Evolutionary conservation across 129 eudicot genomes (phyloP).

Genomic region (Flaveria ramosissima): DNA sequence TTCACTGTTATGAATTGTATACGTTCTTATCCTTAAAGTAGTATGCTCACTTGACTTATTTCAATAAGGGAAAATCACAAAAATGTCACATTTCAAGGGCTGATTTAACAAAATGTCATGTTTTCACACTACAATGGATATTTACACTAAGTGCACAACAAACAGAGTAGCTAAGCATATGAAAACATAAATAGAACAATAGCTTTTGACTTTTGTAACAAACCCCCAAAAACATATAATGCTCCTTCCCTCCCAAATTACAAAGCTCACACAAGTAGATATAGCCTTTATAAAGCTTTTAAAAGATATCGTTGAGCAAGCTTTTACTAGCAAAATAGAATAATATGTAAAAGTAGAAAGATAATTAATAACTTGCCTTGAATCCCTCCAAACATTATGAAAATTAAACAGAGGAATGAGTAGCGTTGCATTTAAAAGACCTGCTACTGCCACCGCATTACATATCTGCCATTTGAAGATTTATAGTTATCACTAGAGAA

Average conservation of each 20-base stretch:
- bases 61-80: not conserved
- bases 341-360: not conserved
- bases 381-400: conserved; percentile 88
- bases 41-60: not conserved
- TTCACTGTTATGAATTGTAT: not conserved
- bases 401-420: conserved; percentile 74
- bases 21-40: not conserved
- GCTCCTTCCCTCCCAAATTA: conserved; percentile 14
- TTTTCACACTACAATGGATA: not conserved
- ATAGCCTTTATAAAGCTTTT: not conserved
- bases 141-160: not conserved
- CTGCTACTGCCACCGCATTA: conserved; percentile 97
- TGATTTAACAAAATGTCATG: not conserved
- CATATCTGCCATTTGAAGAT: conserved; percentile 65
- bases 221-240: not conserved
- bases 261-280: conserved; percentile 20
- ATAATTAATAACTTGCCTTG: conserved; percentile 57
- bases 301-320: conserved; percentile 4
- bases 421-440: conserved; percentile 74
- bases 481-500: conserved; percentile 2
- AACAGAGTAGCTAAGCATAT: not conserved
- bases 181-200: not conserved
- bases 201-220: not conserved
- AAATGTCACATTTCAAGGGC: not conserved
- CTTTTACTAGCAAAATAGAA: conserved; percentile 1